Evolutionary conservation across 306 rosid species (phyloP).

Genomic region (Aeschynomene evenia): DNA sequence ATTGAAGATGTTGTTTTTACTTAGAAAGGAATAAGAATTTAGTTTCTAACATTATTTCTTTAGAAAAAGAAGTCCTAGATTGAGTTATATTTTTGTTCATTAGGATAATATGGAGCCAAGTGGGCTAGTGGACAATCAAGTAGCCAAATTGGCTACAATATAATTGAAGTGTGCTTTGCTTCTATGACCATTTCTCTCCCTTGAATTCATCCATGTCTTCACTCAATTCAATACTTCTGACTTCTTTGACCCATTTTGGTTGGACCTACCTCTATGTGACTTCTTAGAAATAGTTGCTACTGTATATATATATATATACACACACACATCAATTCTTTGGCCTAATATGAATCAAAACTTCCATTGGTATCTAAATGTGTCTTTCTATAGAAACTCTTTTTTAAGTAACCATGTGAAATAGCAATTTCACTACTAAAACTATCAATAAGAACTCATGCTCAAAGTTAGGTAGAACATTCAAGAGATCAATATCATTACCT

Average conservation of each 20-base stretch:
- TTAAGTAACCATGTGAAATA: no score
- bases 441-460: no score
- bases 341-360: no score
- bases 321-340: no score
- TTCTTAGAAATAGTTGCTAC: background rate
- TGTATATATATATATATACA: no score
- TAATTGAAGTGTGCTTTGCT: background rate
- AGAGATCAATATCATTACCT: no score
- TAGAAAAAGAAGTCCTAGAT: background rate
- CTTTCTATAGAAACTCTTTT: no score
- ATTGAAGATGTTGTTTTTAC: background rate
- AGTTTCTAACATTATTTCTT: background rate
- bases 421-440: no score
- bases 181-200: background rate
- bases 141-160: slow-evolving; percentile 4
- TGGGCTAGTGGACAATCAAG: background rate
- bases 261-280: background rate
- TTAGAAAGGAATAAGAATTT: background rate
- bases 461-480: no score
- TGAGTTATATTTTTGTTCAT: background rate
- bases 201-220: background rate
- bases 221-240: background rate
- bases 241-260: background rate
- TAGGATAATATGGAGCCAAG: background rate
- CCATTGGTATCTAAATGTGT: no score